Evolutionary conservation across 106 monocot species (phyloP), one percentile per base, ranked within the genome.

Genomic region (Dendrobium huoshanense): DNA sequence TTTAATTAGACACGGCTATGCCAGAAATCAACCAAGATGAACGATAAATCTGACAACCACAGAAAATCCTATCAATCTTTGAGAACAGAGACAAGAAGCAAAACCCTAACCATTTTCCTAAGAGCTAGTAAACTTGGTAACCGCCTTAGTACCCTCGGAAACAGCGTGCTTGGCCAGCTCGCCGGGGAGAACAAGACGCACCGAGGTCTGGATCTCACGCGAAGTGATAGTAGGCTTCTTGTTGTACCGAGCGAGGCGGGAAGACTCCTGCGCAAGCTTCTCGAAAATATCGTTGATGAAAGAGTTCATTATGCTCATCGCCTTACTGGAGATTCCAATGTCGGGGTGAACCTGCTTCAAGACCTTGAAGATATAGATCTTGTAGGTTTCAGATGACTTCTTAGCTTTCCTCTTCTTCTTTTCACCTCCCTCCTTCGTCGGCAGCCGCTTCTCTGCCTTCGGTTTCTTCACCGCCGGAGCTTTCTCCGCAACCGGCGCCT

Each of bases 341-440:
- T 80, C 93, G 24, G 84, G 82, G 93, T 93, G 92, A 77, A 92
- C 93, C 89, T 96, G 93, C 95, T 96, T 93, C 81, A 96, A 96
- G 86, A 96, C 93, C 75, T 96, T 93, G 83, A 93, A 93, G 81
- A 96, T 96, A 86, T 93, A 93, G 78, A 85, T 85, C 85, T 85
- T 85, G 78, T 85, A 85, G 4, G 85, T 85, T 72, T 85, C 85
- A 17, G 16, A 41, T 40, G 79, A 41, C 65, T 78, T 78, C 78
- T 55, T 37, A 25, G 55, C 19, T 56, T 78, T 78, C 78, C 41
- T 78, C 78, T 58, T 78, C 84, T 85, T 80, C 15, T 77, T 75
- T 5, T 54, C 80, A 4, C 75, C 6, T 25, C 25, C 48, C 9
- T 85, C 78, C 40, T 78, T 78, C 19, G 78, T 7, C 37, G 78